Evolutionary conservation across 495 filamentous ascomycete species (phyloP), one percentile per base, ranked within the genome.

Genomic region (Aspergillus saccharolyticus): DNA sequence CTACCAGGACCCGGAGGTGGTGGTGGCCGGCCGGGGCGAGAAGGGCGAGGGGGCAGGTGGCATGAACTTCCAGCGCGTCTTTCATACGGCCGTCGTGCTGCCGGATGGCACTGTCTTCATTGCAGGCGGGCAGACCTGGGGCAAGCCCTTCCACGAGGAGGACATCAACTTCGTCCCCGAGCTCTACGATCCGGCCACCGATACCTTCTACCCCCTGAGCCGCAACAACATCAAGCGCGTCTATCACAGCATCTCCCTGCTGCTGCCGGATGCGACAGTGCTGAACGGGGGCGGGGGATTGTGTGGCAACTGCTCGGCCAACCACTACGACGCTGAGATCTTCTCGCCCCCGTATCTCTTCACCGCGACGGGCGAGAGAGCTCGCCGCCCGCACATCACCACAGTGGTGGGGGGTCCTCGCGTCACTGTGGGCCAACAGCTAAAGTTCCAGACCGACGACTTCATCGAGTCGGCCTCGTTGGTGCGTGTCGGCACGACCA

Each of bases 291-390:
- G 83, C 8, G 78, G 83, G 19, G 83, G 82, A 3, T 77, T 85
- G 9, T 83, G 83, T 53, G 77, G 68, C 18, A 67, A 66, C 56
- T 83, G 80, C 65, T 61, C 69, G 2, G 71, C 72, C 33, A 85
- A 86, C 58, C 83, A 86, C 63, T 80, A 75, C 52, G 82, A 86
- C 60, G 76, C 65, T 4, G 79, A 85, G 62, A 73, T 85, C 56
- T 86, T 77, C 68, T 73, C 66, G 45, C 83, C 83, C 1, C 70
- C 78, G 0, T 85, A 86, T 61, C 74, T 85, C 1, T 73, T 80
- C 53, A 71, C 62, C 9, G 15, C 66, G 12, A 68, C 74, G 55
- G 80, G 80, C 5, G 56, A 64, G 18, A 65, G 52, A 9, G 73
- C 76, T 3, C 44, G 63, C 0, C 74, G 80, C 6, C 82, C 82